Percentiles rank a stretch among this genome's conserved stretches.
Evolutionary conservation across 2,329 filamentous ascomycete species (phyloP).

Genomic region (Arthroderma sp.): DNA sequence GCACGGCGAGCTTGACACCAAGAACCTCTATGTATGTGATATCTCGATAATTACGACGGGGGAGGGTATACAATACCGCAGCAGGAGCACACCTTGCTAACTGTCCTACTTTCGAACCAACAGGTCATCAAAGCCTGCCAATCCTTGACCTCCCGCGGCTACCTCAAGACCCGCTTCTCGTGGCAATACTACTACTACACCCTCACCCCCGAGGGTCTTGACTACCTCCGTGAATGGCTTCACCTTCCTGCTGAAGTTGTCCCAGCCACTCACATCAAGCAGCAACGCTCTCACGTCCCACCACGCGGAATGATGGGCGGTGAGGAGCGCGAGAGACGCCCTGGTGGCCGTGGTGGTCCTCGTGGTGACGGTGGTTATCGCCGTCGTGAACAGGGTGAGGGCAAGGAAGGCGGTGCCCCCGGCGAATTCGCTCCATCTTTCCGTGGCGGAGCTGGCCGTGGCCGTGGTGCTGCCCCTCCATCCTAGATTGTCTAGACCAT

Average conservation of each 20-base stretch:
- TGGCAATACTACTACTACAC: conserved; percentile 99
- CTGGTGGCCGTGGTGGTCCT: conserved; percentile 65
- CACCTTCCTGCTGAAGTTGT: conserved; percentile 99
- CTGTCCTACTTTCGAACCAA: neutral
- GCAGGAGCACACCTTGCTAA: too few species aligned
- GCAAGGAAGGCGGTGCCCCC: conserved; percentile 84
- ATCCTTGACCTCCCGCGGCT: conserved; percentile 94
- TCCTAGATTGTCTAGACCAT: conserved; percentile 12
- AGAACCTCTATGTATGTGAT: conserved; percentile 74
- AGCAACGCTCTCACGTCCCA: conserved; percentile 96
- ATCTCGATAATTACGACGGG: neutral
- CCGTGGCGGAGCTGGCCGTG: conserved; percentile 83
- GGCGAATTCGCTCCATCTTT: conserved; percentile 88
- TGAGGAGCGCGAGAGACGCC: conserved; percentile 69
- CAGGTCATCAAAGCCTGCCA: conserved; percentile 94
- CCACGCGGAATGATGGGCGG: conserved; percentile 95
- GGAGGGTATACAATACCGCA: too few species aligned
- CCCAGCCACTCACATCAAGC: conserved; percentile 99
- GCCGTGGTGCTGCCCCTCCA: conserved; percentile 59
- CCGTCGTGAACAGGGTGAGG: conserved; percentile 71
- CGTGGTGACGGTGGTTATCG: conserved; percentile 80
- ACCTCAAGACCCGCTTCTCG: conserved; percentile 99
- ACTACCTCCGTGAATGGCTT: conserved; percentile 99
- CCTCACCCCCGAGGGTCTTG: conserved; percentile 96
- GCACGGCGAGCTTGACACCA: conserved; percentile 97